Evolutionary conservation across 805 yeast species (phyloP), one percentile per base, ranked within the genome.

Genomic region (Saturnispora halmiae): DNA sequence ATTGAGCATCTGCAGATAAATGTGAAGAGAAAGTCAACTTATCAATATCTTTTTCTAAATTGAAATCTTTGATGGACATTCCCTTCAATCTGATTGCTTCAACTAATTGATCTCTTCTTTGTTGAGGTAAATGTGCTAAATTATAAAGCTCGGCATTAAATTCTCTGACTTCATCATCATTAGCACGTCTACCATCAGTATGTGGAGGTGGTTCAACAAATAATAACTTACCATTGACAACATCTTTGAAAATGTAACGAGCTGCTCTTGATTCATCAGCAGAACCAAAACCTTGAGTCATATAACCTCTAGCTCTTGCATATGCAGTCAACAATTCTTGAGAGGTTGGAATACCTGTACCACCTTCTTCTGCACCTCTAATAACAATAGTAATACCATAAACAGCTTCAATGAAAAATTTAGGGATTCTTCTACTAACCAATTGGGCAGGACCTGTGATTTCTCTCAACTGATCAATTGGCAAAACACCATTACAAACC

Each of bases 401-500:
- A 2, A 84, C 72, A 1, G 95, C 94, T 61, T 92, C 99, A 42
- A 92, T 60, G 59, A 70, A 88, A 58, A 65, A 83, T 56, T 85
- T 86, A 16, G 99, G 98, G 40, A 92, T 74, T 55, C 97, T 72
- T 58, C 82, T 82, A 27, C 90, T 79, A 13, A 92, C 90, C 24
- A 92, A 65, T 39, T 86, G 80, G 6, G 80, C 70, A 10, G 99
- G 97, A 2, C 94, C 94, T 8, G 90, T 79, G 58, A 75, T 78
- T 56, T 92, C 99, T 56, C 97, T 75, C 46, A 92, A 70, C 63
- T 92, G 98, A 64, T 92, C 98, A 52, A 92, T 92, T 16, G 99
- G 99, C 43, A 92, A 70, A n/a, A 92, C 95, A 72, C 99, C 99
- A 56, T 87, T 85, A 66, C 96, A 87, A 1, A 92, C 98, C 54